Conservation (phyloP, 1,284 basidiomycete species). For the Stygiomarasmius scandens region DNA sequence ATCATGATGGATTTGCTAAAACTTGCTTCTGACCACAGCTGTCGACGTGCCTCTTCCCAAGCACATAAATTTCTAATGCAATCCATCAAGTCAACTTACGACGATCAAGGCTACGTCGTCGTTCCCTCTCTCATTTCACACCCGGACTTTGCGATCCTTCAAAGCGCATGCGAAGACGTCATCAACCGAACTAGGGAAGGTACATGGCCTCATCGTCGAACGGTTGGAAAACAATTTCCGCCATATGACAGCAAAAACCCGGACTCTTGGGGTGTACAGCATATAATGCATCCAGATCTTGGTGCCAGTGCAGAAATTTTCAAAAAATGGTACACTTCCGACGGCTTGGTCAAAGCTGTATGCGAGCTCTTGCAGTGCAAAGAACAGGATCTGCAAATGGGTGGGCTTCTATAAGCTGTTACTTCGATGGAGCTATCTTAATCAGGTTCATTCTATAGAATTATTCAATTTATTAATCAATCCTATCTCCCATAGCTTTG, state of each 20-base stretch:
- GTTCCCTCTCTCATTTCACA: conserved; percentile 61
- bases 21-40: too few species aligned
- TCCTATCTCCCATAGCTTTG: conserved; percentile 68
- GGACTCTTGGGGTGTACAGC: conserved; percentile 83
- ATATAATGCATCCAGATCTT: conserved; percentile 78
- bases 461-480: conserved; percentile 83
- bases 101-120: conserved; percentile 73
- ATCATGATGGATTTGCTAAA: not conserved
- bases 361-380: conserved; percentile 57
- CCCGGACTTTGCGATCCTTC: conserved; percentile 44
- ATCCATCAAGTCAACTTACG: conserved; percentile 45
- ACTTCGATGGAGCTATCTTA: too few species aligned
- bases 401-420: too few species aligned
- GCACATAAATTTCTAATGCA: conserved; percentile 17
- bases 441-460: too few species aligned
- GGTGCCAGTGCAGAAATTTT: conserved; percentile 52
- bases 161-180: conserved; percentile 54
- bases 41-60: too few species aligned
- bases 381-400: conserved; percentile 72
- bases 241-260: conserved; percentile 63
- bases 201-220: conserved; percentile 68
- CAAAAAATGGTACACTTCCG: conserved; percentile 69
- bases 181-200: conserved; percentile 63
- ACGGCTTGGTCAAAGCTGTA: conserved; percentile 51
- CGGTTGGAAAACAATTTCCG: conserved; percentile 83